phyloP scores from a whole-genome alignment of 768 basidiomycete species.

The Cyathus striatus region DNA sequence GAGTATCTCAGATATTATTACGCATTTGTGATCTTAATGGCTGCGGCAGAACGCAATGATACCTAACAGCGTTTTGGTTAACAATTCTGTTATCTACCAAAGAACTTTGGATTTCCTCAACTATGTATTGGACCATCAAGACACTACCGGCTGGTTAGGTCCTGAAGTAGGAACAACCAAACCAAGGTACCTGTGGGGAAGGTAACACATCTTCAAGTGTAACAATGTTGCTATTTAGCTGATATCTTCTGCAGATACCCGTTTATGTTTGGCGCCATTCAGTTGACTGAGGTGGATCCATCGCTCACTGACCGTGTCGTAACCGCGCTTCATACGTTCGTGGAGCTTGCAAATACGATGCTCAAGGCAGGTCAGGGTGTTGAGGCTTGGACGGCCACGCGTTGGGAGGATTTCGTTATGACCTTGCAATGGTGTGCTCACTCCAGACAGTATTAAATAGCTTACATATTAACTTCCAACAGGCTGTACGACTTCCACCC shows the following conservation, averaged over 20 bases:
- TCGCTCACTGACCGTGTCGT: conserved; percentile 40
- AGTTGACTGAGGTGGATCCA: conserved; percentile 46
- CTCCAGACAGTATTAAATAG: background rate
- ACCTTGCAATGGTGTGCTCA: conserved; percentile 44
- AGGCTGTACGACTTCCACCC: conserved; percentile 55
- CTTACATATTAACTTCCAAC: background rate
- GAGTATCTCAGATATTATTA: conserved; percentile 13
- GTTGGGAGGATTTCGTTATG: conserved; percentile 58
- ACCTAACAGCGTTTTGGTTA: conserved; percentile 42
- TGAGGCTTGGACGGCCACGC: conserved; percentile 48
- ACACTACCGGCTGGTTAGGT: conserved; percentile 51
- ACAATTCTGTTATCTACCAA: conserved; percentile 38
- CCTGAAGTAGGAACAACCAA: conserved; percentile 49
- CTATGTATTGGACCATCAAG: conserved; percentile 47
- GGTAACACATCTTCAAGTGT: conserved; percentile 18
- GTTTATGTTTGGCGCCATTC: conserved; percentile 54
- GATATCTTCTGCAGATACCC: conserved; percentile 33
- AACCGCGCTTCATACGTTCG: conserved; percentile 47
- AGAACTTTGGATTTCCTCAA: conserved; percentile 43
- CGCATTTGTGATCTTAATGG: background rate
- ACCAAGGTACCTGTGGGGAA: conserved; percentile 50
- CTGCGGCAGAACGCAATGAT: conserved; percentile 44
- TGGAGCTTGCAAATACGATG: conserved; percentile 48
- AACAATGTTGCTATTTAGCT: background rate
- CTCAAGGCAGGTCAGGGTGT: conserved; percentile 45